Conservation (phyloP, 2,329 filamentous ascomycete species). For the Ophiocordyceps camponoti-saundersi region DNA sequence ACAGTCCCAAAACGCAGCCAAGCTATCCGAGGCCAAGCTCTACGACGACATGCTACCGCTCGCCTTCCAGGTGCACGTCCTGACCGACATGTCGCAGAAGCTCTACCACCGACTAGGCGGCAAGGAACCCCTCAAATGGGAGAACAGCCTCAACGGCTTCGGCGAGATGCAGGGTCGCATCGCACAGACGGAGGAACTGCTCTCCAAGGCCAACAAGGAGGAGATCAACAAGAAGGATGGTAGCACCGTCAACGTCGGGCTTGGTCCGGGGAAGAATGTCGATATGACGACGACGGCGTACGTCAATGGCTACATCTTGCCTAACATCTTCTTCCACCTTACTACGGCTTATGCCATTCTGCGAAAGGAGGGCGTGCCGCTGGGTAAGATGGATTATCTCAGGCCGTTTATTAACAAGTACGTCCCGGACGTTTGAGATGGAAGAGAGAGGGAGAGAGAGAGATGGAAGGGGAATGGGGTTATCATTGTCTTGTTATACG, state of each 20-base stretch:
- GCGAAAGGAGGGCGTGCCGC: constrained; percentile 39
- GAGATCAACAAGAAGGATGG: constrained; percentile 14
- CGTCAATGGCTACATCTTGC: constrained; percentile 28
- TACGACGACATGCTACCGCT: constrained; percentile 25
- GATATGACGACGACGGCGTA: constrained; percentile 20
- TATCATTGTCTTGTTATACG: too few relatives aligned
- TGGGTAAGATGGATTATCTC: constrained; percentile 44
- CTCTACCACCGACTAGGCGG: constrained; percentile 16
- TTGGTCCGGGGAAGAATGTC: constrained; percentile 13
- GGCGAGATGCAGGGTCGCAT: constrained; percentile 18
- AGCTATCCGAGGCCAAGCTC: constrained; percentile 16
- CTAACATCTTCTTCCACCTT: constrained; percentile 49
- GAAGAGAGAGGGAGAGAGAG: neutral
- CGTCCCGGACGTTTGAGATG: neutral
- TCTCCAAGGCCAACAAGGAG: constrained; percentile 16
- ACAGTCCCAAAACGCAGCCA: constrained; percentile 12
- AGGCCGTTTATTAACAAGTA: constrained; percentile 13
- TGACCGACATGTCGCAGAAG: constrained; percentile 13
- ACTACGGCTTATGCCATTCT: constrained; percentile 42
- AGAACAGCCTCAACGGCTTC: constrained; percentile 15
- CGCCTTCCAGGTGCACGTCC: constrained; percentile 20
- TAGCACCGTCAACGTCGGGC: constrained; percentile 11
- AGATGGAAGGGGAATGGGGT: too few relatives aligned
- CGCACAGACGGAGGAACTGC: constrained; percentile 9
- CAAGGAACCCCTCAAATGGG: constrained; percentile 8